These are phyloP conservation scores for Pezicula rhizophila DNA, from an alignment of 2,329 filamentous ascomycete species.

Conservation along the genomic window DNA sequence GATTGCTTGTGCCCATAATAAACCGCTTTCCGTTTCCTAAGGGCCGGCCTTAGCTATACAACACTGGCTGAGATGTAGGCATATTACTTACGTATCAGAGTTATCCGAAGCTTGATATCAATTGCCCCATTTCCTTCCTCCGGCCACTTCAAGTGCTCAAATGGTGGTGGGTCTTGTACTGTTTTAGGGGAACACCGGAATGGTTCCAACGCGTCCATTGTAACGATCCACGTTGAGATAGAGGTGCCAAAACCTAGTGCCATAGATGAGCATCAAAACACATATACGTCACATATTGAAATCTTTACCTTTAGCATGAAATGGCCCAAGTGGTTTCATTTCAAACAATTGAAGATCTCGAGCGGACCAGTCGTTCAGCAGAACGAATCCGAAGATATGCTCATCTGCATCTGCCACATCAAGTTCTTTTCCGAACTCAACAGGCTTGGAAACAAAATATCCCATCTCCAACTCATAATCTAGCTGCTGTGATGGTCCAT, in stretches of 20 bases:
- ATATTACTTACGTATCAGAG: background rate
- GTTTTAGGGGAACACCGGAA: slow-evolving; percentile 43
- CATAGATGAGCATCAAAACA: background rate
- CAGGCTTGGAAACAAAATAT: slow-evolving; percentile 29
- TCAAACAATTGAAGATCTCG: slow-evolving; percentile 54
- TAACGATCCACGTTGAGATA: slow-evolving; percentile 55
- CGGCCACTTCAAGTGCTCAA: slow-evolving; percentile 33
- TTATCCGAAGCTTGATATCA: slow-evolving; percentile 44
- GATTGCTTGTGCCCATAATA: slow-evolving; percentile 22
- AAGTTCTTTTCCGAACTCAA: slow-evolving; percentile 53
- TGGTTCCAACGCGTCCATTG: slow-evolving; percentile 46
- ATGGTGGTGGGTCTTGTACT: slow-evolving; percentile 48
- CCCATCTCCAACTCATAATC: slow-evolving; percentile 23
- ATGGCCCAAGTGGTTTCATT: slow-evolving; percentile 53
- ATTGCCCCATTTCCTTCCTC: slow-evolving; percentile 50
- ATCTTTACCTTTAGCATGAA: slow-evolving; percentile 46
- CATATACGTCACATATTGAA: too few relatives aligned
- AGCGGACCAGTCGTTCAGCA: slow-evolving; percentile 57
- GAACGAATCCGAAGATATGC: slow-evolving; percentile 54
- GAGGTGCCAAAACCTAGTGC: slow-evolving; percentile 44
- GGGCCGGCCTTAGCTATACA: too few relatives aligned
- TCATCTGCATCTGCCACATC: slow-evolving; percentile 48
- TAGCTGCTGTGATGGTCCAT: slow-evolving; percentile 16
- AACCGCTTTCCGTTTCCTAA: slow-evolving; percentile 36
- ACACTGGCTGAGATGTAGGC: too few relatives aligned